Evolutionary conservation across 2,329 filamentous ascomycete species (phyloP).

Genomic region (Pseudogymnoascus sp.): DNA sequence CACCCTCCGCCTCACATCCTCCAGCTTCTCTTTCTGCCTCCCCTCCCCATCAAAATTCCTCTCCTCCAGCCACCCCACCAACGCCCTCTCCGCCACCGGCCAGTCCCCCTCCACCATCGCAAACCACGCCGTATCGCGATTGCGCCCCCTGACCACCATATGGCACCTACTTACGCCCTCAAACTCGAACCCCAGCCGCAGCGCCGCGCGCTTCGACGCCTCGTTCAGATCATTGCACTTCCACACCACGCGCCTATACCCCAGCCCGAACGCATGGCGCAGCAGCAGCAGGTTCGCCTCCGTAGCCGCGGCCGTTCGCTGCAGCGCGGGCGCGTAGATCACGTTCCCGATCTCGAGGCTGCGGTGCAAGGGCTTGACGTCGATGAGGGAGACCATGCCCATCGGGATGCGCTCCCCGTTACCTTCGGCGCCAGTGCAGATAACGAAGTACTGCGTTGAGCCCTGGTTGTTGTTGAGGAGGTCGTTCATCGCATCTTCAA

Average conservation of each 20-base stretch:
- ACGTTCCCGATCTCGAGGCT: constrained; percentile 50
- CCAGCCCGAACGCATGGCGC: constrained; percentile 44
- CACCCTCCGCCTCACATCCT: constrained; percentile 17
- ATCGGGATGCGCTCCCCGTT: constrained; percentile 17
- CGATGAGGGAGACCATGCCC: constrained; percentile 36
- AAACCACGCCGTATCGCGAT: constrained; percentile 52
- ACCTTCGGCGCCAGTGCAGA: constrained; percentile 24
- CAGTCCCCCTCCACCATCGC: constrained; percentile 52
- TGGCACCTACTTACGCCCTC: constrained; percentile 56
- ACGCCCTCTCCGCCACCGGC: constrained; percentile 35
- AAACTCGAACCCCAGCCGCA: constrained; percentile 47
- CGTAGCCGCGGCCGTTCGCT: constrained; percentile 46
- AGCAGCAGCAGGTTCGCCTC: constrained; percentile 51
- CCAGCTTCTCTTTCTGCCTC: constrained; percentile 39
- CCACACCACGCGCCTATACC: constrained; percentile 53
- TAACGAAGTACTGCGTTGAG: constrained; percentile 37
- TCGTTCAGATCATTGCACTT: constrained; percentile 52
- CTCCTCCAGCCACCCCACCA: constrained; percentile 46
- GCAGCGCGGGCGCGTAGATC: constrained; percentile 40
- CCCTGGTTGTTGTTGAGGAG: constrained; percentile 24
- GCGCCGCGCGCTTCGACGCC: constrained; percentile 44
- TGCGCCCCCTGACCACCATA: constrained; percentile 48
- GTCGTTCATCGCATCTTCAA: constrained; percentile 24
- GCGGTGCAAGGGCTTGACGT: constrained; percentile 39
- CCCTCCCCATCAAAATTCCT: constrained; percentile 49